A percentile compares a stretch with the other conserved stretches of the same genome.
These are phyloP conservation scores for Colletotrichum godetiae DNA, from an alignment of 2,329 filamentous ascomycete genomes.

Conservation along the genomic window DNA sequence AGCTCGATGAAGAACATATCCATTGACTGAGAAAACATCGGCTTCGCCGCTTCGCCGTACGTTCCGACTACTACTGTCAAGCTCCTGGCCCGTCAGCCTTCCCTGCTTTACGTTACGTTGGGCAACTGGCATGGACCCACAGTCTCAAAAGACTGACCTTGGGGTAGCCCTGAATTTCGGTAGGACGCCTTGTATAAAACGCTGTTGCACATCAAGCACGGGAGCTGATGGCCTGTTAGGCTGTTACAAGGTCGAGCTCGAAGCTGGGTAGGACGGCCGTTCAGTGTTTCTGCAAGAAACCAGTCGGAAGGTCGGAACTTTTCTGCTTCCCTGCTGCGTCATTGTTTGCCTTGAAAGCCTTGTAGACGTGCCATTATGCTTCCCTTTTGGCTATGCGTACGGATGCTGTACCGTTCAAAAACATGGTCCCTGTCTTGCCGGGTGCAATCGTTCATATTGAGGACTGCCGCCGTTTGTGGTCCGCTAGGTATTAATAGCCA, in stretches of 20 bases:
- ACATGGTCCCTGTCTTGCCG: not conserved
- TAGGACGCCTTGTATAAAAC: not conserved
- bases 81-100: not conserved
- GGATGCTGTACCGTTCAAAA: not conserved
- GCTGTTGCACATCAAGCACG: not conserved
- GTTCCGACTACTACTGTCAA: not conserved
- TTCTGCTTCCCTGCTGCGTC: not conserved
- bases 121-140: not conserved
- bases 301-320: not conserved
- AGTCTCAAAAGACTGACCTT: not conserved
- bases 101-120: not conserved
- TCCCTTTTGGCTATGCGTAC: not conserved
- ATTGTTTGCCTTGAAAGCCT: not conserved
- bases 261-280: not conserved
- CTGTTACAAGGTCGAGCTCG: not conserved
- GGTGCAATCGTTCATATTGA: not conserved
- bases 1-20: not conserved
- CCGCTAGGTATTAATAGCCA: not conserved
- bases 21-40: not conserved
- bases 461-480: not conserved
- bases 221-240: not conserved
- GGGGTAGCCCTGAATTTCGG: not conserved
- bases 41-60: not conserved
- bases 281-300: conserved; percentile 7
- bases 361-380: not conserved